Conservation (phyloP, 2,329 filamentous ascomycete species). For the Pyrenophora graminea region DNA sequence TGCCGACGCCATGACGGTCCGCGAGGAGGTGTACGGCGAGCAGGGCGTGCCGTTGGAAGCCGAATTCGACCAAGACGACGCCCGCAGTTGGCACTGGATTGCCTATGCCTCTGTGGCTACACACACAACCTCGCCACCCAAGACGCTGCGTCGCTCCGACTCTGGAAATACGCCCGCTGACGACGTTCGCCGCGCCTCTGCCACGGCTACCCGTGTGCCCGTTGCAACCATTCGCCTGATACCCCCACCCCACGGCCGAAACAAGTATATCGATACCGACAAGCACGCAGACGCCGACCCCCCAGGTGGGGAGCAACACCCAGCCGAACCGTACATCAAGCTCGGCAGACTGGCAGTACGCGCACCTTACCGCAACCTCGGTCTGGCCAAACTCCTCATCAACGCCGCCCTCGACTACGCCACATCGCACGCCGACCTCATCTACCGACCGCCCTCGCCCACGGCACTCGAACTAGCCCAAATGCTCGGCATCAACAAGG, state of each 20-base stretch:
- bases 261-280: constrained; percentile 49
- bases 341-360: constrained; percentile 77
- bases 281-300: constrained; percentile 40
- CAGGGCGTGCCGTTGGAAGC: constrained; percentile 63
- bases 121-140: constrained; percentile 38
- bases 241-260: constrained; percentile 77
- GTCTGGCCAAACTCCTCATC: constrained; percentile 69
- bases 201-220: constrained; percentile 55
- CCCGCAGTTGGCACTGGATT: constrained; percentile 82
- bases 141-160: constrained; percentile 48
- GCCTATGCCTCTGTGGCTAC: constrained; percentile 70
- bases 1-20: constrained; percentile 61
- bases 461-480: constrained; percentile 49
- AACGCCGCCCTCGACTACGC: constrained; percentile 72
- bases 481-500: constrained; percentile 49
- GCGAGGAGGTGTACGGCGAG: constrained; percentile 62
- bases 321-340: constrained; percentile 77
- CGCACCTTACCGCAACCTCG: constrained; percentile 65
- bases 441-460: constrained; percentile 47
- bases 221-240: constrained; percentile 80
- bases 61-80: constrained; percentile 82
- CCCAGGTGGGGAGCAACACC: constrained; percentile 55
- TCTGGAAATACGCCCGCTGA: constrained; percentile 48
- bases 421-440: constrained; percentile 57
- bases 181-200: constrained; percentile 41